Evolutionary conservation across 106 monocot genomes (phyloP), one percentile per base, ranked within the genome.

Genomic region (Phalaenopsis aphrodite): DNA sequence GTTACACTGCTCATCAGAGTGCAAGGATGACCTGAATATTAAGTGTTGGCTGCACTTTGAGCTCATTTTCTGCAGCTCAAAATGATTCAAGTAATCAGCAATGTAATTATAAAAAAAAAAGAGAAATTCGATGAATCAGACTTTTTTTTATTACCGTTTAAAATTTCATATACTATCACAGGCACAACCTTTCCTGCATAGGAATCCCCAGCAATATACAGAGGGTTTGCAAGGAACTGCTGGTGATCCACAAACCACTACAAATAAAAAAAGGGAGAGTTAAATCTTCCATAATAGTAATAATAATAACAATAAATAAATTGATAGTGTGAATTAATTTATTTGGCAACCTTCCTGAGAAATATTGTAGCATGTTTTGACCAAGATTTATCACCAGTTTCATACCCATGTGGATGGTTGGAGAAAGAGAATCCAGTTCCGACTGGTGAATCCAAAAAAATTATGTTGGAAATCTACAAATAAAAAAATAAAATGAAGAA

Each of bases 191-290:
- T 76, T 14, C 76, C 76, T 0, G 39, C 76, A 76, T 76, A 76
- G 11, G 76, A 76, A 52, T 76, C 76, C 9, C 76, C 76, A 48
- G 76, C 52, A 55, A 76, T 52, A 76, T 76, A 76, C 23, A 76
- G 49, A 2, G 49, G 76, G 19, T 76, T 76, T n/a, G 49, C 30
- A 19, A 76, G 47, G 76, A 76, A 76, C 16, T 76, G 10, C 4
- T 36, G 76, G 42, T 73, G 41, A 4, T 73, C 73, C 10, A 73
- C 4, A 3, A 73, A 18, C 73, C 73, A 73, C 73, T 73, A 42
- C n/a, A 69, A 9, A 12, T 37, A 2, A 69, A 69, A 14, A 11
- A 36, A 12, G 37, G 21, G 61, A n/a, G 21, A 21, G n/a, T 61
- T 21, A 19, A 6, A 4, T 61, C 37, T 7, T 36, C 1, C 7